Conservation (phyloP, 371 early-diverging fungal genomes). For the Fennellomyces sp. region DNA sequence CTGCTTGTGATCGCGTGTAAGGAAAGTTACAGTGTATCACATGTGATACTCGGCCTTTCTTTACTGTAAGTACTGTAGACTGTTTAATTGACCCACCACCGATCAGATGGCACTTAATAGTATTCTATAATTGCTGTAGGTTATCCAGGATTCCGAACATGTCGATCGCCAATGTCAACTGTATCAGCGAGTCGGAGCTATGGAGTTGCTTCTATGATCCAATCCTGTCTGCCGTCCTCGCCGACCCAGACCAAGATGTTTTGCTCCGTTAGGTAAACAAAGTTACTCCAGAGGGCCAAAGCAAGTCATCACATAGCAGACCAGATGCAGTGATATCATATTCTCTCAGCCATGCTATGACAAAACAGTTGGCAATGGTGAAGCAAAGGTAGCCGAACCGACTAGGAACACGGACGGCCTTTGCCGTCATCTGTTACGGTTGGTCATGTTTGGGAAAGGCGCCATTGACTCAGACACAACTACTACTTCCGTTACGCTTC, state of each 20-base stretch:
- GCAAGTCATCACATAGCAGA: background rate
- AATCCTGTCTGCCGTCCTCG: background rate
- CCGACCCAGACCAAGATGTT: slow-evolving; percentile 1
- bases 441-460: slow-evolving; percentile 8
- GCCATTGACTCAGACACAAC: slow-evolving; percentile 5
- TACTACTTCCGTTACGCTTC: background rate
- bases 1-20: background rate
- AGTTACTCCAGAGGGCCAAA: background rate
- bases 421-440: slow-evolving; percentile 5
- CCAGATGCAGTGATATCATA: slow-evolving; percentile 3
- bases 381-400: slow-evolving; percentile 12
- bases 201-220: slow-evolving; percentile 4
- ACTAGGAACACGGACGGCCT: background rate
- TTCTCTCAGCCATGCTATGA: background rate
- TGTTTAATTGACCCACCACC: background rate
- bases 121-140: background rate
- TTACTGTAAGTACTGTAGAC: background rate
- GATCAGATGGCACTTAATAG: too few relatives aligned
- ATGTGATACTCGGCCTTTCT: background rate
- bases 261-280: slow-evolving; percentile 4
- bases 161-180: background rate
- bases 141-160: background rate
- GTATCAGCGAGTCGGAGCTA: background rate
- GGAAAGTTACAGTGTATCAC: background rate
- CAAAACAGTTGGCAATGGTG: slow-evolving; percentile 8